Percentiles rank a stretch among this genome's conserved stretches.
These are phyloP conservation scores for Penicillium brasilianum DNA, from an alignment of 2,329 filamentous ascomycete genomes.

Conservation along the genomic window DNA sequence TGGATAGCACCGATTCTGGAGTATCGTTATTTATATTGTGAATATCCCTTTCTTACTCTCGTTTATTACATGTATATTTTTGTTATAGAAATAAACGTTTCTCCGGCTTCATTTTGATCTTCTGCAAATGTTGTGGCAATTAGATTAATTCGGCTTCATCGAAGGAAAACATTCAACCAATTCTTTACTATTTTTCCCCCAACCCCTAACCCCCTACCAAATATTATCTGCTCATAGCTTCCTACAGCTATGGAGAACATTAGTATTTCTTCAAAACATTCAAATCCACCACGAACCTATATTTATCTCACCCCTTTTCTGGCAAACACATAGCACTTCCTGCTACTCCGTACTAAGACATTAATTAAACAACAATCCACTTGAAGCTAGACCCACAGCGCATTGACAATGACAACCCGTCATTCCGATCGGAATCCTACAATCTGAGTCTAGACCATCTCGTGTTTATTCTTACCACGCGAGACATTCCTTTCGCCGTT, in stretches of 20 bases:
- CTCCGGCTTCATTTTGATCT: neutral
- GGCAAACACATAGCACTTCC: too few relatives aligned
- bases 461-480: neutral
- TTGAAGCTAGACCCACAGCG: neutral
- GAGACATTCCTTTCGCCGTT: neutral
- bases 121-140: neutral
- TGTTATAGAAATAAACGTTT: slow-evolving; percentile 7
- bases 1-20: neutral
- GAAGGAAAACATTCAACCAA: too few relatives aligned
- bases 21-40: slow-evolving; percentile 11
- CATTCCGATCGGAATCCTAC: neutral
- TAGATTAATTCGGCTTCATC: too few relatives aligned
- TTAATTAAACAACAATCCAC: neutral
- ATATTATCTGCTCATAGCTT: neutral
- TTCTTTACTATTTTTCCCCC: neutral
- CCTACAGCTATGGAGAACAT: neutral
- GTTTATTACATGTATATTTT: slow-evolving; percentile 12
- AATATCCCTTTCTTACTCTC: slow-evolving; percentile 19
- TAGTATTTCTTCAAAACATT: neutral
- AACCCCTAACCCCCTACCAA: neutral
- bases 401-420: too few relatives aligned
- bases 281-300: neutral
- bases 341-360: neutral
- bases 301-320: slow-evolving; percentile 1
- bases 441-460: neutral